Base-by-base conservation (phyloP, 768 basidiomycete species). In the Thelephora ganbajun region DNA sequence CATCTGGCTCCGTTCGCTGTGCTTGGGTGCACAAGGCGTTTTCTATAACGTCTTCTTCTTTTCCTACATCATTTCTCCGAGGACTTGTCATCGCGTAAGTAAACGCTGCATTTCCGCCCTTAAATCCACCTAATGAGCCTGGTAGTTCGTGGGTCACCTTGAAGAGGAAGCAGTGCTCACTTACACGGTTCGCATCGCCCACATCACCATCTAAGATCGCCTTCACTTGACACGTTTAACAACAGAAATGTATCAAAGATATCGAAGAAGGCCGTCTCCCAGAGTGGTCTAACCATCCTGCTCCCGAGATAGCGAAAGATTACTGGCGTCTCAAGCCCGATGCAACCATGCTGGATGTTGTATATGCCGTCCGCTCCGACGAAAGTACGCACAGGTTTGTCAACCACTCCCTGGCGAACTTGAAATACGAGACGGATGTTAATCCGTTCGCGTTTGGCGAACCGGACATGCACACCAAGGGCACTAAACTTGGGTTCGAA, bases 111-210 rank as follows among this genome's bases (percentile, higher is more conserved):
- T 7, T 22, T 22, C 22, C 39, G 14, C 22, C 22, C 39, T 41
- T 9, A 9, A 41, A 18, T n/a, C 22, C 18, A 14, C 39, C 9
- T 22, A 22, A 14, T 41, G 2, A 9, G 39, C 12, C 18, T 2
- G 9, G 4, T 22, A 41, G 39, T 96, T 96, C 59, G 93, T 97
- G 43, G 91, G 80, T 35, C 69, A 86, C 58, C 70, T 94, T 11
- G 96, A 99, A 57, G 96, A 99, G 68, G 93, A 99, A 61, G 94
- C 96, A 11, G 88, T 93, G 7, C 47, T 80, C 45, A 97, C 94
- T 14, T 96, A 96, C 86, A 86, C 58, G 51, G 83, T 67, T 41
- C 46, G 30, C 35, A 42, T 45, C 42, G 30, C 13, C 54, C 42
- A 43, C n/a, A 20, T 43, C 35, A 6, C 33, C 36, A 34, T 44